phyloP scores from a whole-genome alignment of 495 filamentous ascomycete genomes.

The Tetracladium setigerum region DNA sequence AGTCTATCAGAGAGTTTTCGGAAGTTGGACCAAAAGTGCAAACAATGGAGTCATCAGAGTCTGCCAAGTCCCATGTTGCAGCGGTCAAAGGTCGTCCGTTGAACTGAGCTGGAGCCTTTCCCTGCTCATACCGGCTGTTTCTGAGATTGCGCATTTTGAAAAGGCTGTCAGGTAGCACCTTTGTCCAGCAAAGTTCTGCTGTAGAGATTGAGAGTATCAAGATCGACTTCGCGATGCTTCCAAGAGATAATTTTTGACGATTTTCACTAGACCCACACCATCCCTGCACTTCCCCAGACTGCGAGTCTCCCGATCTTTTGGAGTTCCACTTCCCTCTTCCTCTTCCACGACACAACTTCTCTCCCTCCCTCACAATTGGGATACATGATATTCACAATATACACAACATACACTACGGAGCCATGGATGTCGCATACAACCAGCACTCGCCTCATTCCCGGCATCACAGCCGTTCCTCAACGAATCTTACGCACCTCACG shows the following conservation, averaged over 20 bases:
- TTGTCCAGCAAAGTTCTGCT: too few species aligned
- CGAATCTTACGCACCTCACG: conserved; percentile 44
- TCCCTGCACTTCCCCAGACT: conserved; percentile 16
- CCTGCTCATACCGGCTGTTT: conserved; percentile 57
- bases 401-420: background rate
- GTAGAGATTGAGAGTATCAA: too few species aligned
- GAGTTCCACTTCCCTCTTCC: background rate
- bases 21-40: conserved; percentile 68
- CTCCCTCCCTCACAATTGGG: background rate
- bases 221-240: too few species aligned
- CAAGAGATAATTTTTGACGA: too few species aligned
- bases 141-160: conserved; percentile 70
- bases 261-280: conserved; percentile 7
- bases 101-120: conserved; percentile 39
- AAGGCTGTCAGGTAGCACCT: too few species aligned
- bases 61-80: conserved; percentile 67
- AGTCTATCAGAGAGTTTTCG: conserved; percentile 54
- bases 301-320: background rate
- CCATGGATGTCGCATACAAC: conserved; percentile 46
- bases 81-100: conserved; percentile 55
- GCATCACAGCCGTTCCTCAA: conserved; percentile 37
- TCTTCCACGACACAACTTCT: background rate
- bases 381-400: background rate
- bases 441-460: conserved; percentile 39
- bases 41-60: conserved; percentile 62